Evolutionary conservation across 148 eudicot genomes (phyloP).

Genomic region (Gaultheria prostrata): DNA sequence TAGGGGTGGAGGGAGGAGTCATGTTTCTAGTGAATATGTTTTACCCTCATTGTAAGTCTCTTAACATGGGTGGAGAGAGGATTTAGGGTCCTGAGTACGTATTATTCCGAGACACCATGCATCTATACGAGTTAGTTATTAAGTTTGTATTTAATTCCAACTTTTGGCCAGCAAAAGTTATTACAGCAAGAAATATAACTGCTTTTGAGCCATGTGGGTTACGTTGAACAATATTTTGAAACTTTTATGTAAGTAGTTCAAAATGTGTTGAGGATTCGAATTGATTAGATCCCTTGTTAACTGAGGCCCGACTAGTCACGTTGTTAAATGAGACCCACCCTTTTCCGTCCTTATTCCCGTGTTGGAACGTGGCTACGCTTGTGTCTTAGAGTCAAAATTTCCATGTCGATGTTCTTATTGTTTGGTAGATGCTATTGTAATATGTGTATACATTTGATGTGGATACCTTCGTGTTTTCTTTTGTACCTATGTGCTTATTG

Average conservation of each 20-base stretch:
- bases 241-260: not conserved
- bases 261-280: not conserved
- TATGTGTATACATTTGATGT: not conserved
- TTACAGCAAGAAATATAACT: not conserved
- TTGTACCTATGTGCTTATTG: not conserved
- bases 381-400: not conserved
- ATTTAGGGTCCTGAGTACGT: not conserved
- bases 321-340: not conserved
- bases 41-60: not conserved
- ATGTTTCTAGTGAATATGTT: not conserved
- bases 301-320: not conserved
- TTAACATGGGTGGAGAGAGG: not conserved
- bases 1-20: not conserved
- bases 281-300: not conserved
- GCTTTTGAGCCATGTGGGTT: not conserved
- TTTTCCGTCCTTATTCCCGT: not conserved
- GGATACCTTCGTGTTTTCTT: not conserved
- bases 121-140: not conserved
- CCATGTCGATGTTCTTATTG: not conserved
- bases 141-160: not conserved
- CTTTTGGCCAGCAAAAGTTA: too few relatives aligned
- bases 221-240: not conserved
- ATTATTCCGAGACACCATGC: not conserved
- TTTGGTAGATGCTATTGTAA: not conserved
- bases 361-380: not conserved